Percentiles rank a stretch among this genome's conserved stretches.
Evolutionary conservation across 495 filamentous ascomycete species (phyloP).

Genomic region (Hypoxylon trugodes): DNA sequence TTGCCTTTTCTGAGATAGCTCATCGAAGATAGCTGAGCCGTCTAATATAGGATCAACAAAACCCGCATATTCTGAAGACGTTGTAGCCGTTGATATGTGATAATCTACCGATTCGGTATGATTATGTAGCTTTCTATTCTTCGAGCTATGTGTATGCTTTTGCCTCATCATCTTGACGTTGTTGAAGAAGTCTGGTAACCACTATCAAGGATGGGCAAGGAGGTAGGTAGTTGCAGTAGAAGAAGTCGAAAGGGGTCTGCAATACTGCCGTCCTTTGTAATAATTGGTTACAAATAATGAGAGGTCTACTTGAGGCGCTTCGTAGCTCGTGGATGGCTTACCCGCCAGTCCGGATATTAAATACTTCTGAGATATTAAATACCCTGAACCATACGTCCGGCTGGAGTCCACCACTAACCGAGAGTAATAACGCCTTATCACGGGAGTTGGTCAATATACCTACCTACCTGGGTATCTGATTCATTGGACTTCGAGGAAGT

Average conservation of each 20-base stretch:
- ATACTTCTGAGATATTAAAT: constrained; percentile 41
- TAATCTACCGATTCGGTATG: constrained; percentile 15
- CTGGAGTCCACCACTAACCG: constrained; percentile 29
- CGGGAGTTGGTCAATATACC: constrained; percentile 19
- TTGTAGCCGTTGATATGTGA: constrained; percentile 3
- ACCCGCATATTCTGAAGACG: constrained; percentile 26
- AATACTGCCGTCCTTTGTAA: constrained; percentile 14
- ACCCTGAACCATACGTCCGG: constrained; percentile 25
- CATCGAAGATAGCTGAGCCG: constrained; percentile 36
- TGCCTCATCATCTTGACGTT: constrained; percentile 31
- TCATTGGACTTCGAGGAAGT: constrained; percentile 5
- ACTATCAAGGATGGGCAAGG: too few relatives aligned
- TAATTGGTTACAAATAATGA: constrained; percentile 21
- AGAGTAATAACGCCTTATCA: constrained; percentile 23
- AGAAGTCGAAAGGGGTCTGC: constrained; percentile 10
- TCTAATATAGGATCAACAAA: constrained; percentile 34
- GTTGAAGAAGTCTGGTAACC: constrained; percentile 11
- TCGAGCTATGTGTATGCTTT: constrained; percentile 26
- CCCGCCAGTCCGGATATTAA: constrained; percentile 42
- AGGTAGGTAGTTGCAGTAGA: constrained; percentile 10
- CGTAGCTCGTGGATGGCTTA: constrained; percentile 23
- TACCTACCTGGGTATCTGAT: too few relatives aligned
- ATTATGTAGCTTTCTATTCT: constrained; percentile 22
- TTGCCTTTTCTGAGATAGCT: constrained; percentile 38
- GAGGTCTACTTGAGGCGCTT: constrained; percentile 9